Conservation (phyloP, 768 basidiomycete genomes). For the Termitomyces sp. region DNA sequence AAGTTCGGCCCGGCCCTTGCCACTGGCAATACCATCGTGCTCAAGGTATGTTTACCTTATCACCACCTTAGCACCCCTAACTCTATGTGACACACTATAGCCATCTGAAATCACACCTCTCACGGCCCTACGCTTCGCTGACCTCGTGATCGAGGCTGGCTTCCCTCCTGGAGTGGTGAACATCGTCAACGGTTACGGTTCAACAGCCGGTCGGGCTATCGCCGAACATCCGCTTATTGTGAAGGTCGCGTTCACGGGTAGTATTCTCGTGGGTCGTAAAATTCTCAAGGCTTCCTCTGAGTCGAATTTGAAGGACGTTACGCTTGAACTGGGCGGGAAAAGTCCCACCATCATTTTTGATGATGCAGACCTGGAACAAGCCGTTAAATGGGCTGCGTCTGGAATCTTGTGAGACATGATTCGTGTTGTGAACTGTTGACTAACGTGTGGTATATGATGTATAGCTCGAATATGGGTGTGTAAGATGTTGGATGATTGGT, state of each 20-base stretch:
- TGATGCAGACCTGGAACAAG: slow-evolving; percentile 68
- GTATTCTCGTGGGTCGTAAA: slow-evolving; percentile 73
- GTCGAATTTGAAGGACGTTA: slow-evolving; percentile 81
- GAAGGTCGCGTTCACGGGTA: slow-evolving; percentile 86
- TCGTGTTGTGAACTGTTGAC: neutral
- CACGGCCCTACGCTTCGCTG: slow-evolving; percentile 46
- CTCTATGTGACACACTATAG: slow-evolving; percentile 21
- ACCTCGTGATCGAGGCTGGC: slow-evolving; percentile 62
- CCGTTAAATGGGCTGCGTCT: slow-evolving; percentile 66
- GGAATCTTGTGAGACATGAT: slow-evolving; percentile 64
- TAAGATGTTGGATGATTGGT: neutral
- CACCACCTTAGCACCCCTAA: too few relatives aligned
- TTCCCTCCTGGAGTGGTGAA: slow-evolving; percentile 74
- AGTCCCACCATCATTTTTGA: slow-evolving; percentile 70
- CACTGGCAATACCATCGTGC: slow-evolving; percentile 57
- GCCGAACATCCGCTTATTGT: slow-evolving; percentile 52
- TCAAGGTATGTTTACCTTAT: slow-evolving; percentile 32
- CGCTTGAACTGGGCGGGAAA: slow-evolving; percentile 82
- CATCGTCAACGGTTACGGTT: slow-evolving; percentile 61
- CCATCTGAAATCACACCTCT: slow-evolving; percentile 68
- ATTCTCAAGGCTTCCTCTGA: slow-evolving; percentile 78
- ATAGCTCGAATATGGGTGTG: slow-evolving; percentile 35
- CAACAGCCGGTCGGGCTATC: slow-evolving; percentile 60
- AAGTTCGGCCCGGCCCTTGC: slow-evolving; percentile 29
- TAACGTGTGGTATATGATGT: neutral